Evolutionary conservation across 257 asterid species (phyloP).

Genomic region (Thymus quinquecostatus): DNA sequence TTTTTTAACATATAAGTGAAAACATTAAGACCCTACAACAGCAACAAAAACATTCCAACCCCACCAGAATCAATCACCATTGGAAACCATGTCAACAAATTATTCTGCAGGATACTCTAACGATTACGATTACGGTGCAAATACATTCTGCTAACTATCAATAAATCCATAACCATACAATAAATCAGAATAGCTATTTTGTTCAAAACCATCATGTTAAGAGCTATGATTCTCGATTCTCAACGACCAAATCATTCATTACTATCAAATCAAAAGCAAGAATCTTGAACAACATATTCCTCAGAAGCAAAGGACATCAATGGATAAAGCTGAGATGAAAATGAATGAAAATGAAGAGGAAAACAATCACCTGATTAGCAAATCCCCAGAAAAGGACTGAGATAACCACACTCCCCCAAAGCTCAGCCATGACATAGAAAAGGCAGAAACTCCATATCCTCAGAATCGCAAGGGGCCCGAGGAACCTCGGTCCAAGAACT

Average conservation of each 20-base stretch:
- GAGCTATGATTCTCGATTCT: slow-evolving; percentile 15
- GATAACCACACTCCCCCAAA: slow-evolving; percentile 98
- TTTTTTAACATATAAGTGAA: not conserved
- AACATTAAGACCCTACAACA: not conserved
- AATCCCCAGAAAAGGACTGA: slow-evolving; percentile 99
- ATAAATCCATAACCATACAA: slow-evolving; percentile 15
- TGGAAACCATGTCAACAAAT: not conserved
- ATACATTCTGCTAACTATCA: not conserved
- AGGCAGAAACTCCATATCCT: slow-evolving; percentile 99
- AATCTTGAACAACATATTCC: slow-evolving; percentile 7
- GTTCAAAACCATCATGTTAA: not conserved
- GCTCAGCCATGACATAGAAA: slow-evolving; percentile 99
- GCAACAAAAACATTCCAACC: not conserved
- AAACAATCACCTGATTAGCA: slow-evolving; percentile 84
- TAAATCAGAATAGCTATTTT: not conserved
- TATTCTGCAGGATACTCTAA: not conserved
- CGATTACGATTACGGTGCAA: not conserved
- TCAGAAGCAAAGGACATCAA: slow-evolving; percentile 18
- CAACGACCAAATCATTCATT: not conserved
- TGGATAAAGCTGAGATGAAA: slow-evolving; percentile 22
- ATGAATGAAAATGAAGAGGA: no score
- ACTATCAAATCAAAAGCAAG: slow-evolving; percentile 5
- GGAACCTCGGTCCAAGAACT: slow-evolving; percentile 92
- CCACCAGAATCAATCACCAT: not conserved
- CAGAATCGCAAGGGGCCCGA: slow-evolving; percentile 96